Conservation (phyloP, 495 filamentous ascomycete genomes). For the Neurospora africana region DNA sequence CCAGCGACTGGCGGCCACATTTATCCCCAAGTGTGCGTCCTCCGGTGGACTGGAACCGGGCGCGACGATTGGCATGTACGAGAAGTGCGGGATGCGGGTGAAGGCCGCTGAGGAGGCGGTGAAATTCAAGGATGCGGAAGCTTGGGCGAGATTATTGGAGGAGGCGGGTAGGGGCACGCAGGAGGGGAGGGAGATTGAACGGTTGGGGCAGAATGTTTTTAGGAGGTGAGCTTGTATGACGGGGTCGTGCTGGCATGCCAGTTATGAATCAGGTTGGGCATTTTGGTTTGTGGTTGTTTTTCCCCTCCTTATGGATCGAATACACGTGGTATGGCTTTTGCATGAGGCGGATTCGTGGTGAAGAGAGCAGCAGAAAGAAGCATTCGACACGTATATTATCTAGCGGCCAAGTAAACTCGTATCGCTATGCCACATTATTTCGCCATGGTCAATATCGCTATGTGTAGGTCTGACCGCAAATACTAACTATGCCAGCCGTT, state of each 20-base stretch:
- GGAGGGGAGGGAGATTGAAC: constrained; percentile 39
- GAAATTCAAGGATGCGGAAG: constrained; percentile 63
- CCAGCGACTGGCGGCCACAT: constrained; percentile 68
- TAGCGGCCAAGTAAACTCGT: background rate
- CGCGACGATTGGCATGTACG: constrained; percentile 82
- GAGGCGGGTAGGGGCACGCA: constrained; percentile 30
- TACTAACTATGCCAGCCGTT: background rate
- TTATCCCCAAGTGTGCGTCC: constrained; percentile 71
- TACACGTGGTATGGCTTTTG: background rate
- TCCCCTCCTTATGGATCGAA: background rate
- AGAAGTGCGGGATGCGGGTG: constrained; percentile 84
- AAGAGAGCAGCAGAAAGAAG: background rate
- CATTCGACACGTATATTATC: background rate
- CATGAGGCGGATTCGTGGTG: background rate
- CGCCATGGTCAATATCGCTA: background rate
- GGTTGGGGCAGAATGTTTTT: constrained; percentile 31
- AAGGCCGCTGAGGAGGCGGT: constrained; percentile 90
- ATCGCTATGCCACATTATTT: background rate
- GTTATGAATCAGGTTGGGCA: background rate
- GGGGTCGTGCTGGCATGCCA: background rate
- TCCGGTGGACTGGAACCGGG: constrained; percentile 34
- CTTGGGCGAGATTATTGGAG: constrained; percentile 37
- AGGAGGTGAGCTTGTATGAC: constrained; percentile 34
- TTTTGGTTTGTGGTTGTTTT: background rate
- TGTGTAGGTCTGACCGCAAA: background rate